Evolutionary conservation across 495 filamentous ascomycete species (phyloP).

Genomic region (Aspergillus affinis): DNA sequence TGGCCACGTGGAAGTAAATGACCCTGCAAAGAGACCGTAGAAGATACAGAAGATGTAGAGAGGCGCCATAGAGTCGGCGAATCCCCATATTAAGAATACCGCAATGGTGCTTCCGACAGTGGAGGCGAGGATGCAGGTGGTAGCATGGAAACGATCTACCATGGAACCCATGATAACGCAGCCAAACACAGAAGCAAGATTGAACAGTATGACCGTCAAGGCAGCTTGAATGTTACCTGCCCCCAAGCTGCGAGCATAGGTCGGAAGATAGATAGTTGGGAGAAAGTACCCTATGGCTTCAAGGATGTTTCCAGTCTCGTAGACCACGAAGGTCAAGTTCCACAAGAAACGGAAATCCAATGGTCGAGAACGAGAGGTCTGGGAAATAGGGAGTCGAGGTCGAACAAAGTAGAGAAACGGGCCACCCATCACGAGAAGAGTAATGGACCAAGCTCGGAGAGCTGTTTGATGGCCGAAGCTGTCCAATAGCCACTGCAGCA

Average conservation of each 20-base stretch:
- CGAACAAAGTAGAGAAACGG: too few relatives aligned
- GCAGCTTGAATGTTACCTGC: conserved; percentile 30
- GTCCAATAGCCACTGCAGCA: too few relatives aligned
- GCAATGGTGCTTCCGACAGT: conserved; percentile 48
- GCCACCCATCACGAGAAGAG: too few relatives aligned
- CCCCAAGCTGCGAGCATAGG: conserved; percentile 46
- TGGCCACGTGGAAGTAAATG: conserved; percentile 52
- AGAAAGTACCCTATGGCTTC: conserved; percentile 59
- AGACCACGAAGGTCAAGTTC: conserved; percentile 41
- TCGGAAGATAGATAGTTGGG: conserved; percentile 56
- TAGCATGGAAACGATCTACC: conserved; percentile 52
- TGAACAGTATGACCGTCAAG: conserved; percentile 47
- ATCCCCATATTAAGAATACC: conserved; percentile 63
- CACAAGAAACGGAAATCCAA: conserved; percentile 41
- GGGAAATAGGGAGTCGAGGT: too few relatives aligned
- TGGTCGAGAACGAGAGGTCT: not conserved
- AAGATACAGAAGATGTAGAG: conserved; percentile 56
- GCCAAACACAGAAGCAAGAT: conserved; percentile 49
- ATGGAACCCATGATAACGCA: conserved; percentile 53
- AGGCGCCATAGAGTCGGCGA: conserved; percentile 45
- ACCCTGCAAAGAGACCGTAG: conserved; percentile 63
- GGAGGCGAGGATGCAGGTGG: conserved; percentile 52
- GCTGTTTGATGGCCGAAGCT: too few relatives aligned
- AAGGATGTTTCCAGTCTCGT: conserved; percentile 49
- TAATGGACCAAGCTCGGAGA: too few relatives aligned